phyloP scores from a whole-genome alignment of 1,139 yeast species.

The Candida sp. region DNA sequence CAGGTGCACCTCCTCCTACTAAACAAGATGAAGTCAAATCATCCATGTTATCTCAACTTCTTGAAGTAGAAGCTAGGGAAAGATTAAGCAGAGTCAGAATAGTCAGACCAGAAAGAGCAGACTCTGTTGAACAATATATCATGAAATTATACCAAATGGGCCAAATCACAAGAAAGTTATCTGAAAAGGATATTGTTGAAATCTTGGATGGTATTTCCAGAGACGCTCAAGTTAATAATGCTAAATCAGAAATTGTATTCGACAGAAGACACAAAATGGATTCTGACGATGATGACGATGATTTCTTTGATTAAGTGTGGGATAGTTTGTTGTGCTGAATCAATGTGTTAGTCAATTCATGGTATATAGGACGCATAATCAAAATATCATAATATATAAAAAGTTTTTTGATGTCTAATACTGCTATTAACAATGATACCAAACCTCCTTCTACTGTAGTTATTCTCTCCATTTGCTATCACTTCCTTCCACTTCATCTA shows the following conservation, averaged over 20 bases:
- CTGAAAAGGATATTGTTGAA: slow-evolving; percentile 78
- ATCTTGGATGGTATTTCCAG: slow-evolving; percentile 80
- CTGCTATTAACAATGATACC: no score
- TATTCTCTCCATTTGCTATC: no score
- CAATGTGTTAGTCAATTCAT: no score
- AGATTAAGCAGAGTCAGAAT: slow-evolving; percentile 82
- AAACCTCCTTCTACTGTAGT: no score
- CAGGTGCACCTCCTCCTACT: slow-evolving; percentile 22
- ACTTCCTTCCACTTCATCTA: no score
- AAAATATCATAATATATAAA: no score
- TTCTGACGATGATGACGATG: slow-evolving; percentile 27
- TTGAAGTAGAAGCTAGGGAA: slow-evolving; percentile 84
- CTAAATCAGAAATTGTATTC: slow-evolving; percentile 56
- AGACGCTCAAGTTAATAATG: slow-evolving; percentile 62
- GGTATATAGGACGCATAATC: no score
- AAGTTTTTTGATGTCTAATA: no score
- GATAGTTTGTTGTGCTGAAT: no score
- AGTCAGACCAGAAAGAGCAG: slow-evolving; percentile 89
- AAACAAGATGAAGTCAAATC: slow-evolving; percentile 26
- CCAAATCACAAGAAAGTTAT: slow-evolving; percentile 65
- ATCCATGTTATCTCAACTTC: slow-evolving; percentile 59
- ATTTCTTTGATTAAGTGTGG: slow-evolving; percentile 25
- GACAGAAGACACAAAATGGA: slow-evolving; percentile 19
- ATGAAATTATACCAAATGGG: slow-evolving; percentile 77
- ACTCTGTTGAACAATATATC: slow-evolving; percentile 82